A percentile compares a stretch with the other conserved stretches of the same genome.
These are phyloP conservation scores for Rauvolfia tetraphylla DNA, from an alignment of 257 asterid genomes.

Conservation along the genomic window DNA sequence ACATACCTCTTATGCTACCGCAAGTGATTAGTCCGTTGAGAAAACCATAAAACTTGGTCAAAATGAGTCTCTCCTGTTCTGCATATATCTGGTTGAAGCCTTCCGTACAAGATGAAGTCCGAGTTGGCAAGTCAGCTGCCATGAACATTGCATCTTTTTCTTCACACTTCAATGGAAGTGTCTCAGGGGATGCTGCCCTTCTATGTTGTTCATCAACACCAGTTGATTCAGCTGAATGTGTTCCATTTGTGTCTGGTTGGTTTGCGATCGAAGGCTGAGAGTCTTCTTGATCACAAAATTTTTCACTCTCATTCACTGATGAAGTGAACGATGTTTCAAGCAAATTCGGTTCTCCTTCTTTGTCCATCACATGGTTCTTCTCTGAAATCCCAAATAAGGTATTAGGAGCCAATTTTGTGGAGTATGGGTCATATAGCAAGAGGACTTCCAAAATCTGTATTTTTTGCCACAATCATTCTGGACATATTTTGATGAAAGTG, in stretches of 20 bases:
- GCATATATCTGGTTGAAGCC: slow-evolving; percentile 28
- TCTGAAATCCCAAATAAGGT: slow-evolving; percentile 23
- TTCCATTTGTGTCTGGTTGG: slow-evolving; percentile 17
- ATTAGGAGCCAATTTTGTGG: not conserved
- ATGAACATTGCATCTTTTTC: slow-evolving; percentile 31
- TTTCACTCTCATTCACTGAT: slow-evolving; percentile 24
- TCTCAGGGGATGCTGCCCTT: slow-evolving; percentile 55
- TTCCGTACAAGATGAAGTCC: slow-evolving; percentile 18
- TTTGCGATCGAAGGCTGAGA: slow-evolving; percentile 16
- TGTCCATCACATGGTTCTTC: slow-evolving; percentile 23
- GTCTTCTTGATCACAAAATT: slow-evolving; percentile 21
- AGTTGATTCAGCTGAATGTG: slow-evolving; percentile 28
- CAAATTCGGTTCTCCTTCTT: slow-evolving; percentile 18
- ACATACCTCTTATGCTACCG: slow-evolving; percentile 45
- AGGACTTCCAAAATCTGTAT: not conserved
- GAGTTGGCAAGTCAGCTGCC: slow-evolving; percentile 19
- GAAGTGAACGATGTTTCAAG: slow-evolving; percentile 23
- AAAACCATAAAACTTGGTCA: slow-evolving; percentile 41
- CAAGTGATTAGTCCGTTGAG: slow-evolving; percentile 48
- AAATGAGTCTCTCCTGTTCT: slow-evolving; percentile 64
- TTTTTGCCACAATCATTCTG: not conserved
- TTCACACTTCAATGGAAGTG: slow-evolving; percentile 54
- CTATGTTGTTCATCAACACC: slow-evolving; percentile 23
- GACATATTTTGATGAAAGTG: not conserved
- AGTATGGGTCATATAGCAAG: not conserved